phyloP scores from a whole-genome alignment of 2,329 filamentous ascomycete species.

The Helotiales sp. region DNA sequence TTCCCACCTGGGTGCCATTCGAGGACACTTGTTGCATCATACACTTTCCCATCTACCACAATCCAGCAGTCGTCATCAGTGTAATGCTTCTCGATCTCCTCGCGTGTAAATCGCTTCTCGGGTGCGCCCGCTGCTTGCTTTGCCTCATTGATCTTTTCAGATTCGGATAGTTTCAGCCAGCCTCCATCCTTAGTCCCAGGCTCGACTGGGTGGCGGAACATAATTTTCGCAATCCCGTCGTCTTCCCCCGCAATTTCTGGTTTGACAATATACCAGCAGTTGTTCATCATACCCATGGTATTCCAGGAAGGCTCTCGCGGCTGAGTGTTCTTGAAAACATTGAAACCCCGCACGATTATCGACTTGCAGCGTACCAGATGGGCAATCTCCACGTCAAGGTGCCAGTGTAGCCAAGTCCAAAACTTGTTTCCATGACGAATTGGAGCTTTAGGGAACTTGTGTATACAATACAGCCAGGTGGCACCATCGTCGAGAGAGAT shows the following conservation, averaged over 20 bases:
- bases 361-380: not conserved
- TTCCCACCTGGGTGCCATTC: constrained; percentile 9
- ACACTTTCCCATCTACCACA: constrained; percentile 7
- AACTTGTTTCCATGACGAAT: constrained; percentile 12
- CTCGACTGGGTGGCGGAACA: constrained; percentile 7
- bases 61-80: constrained; percentile 4
- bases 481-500: constrained; percentile 53
- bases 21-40: constrained; percentile 9
- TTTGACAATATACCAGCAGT: constrained; percentile 8
- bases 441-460: constrained; percentile 4
- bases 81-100: constrained; percentile 9
- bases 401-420: constrained; percentile 11
- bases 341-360: not conserved
- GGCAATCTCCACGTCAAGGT: not conserved
- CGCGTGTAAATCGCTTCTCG: not conserved
- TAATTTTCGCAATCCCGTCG: constrained; percentile 8
- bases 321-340: constrained; percentile 10
- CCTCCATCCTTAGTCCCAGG: constrained; percentile 2
- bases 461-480: constrained; percentile 45
- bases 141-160: constrained; percentile 10
- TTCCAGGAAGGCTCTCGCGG: constrained; percentile 3
- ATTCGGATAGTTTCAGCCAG: constrained; percentile 8
- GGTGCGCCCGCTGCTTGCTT: constrained; percentile 6
- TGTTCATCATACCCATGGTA: constrained; percentile 11
- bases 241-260: constrained; percentile 2